Percentiles rank a stretch among this genome's conserved stretches.
Conservation (phyloP, 2,329 filamentous ascomycete genomes). For the Pseudodiploospora longispora region DNA sequence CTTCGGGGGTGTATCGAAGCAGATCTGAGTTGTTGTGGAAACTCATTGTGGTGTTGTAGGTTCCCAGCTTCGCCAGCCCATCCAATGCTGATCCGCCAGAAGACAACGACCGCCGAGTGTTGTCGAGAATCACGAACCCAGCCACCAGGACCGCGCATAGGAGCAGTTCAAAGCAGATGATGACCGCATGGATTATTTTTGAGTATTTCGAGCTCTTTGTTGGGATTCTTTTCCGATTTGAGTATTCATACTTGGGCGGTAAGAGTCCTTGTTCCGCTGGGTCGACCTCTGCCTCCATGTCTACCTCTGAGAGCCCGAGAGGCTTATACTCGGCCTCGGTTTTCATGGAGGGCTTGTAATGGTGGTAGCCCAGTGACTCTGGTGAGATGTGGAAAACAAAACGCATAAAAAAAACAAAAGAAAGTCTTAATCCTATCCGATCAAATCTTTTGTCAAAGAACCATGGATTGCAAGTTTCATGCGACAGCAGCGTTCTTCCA, state of each 20-base stretch:
- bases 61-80: not conserved
- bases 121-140: not conserved
- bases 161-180: slow-evolving; percentile 1
- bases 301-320: not conserved
- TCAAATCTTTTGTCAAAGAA: too few species aligned
- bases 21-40: too few species aligned
- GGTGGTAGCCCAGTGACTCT: not conserved
- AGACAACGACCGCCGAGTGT: not conserved
- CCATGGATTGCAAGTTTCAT: too few species aligned
- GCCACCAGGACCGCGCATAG: not conserved
- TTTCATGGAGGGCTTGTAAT: not conserved
- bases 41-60: too few species aligned
- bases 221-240: too few species aligned
- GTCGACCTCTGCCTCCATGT: not conserved
- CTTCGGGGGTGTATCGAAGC: not conserved
- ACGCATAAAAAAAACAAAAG: too few species aligned
- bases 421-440: too few species aligned
- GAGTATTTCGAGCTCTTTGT: too few species aligned
- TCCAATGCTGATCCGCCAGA: not conserved
- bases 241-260: too few species aligned
- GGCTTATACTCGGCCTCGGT: slow-evolving; percentile 3
- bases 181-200: too few species aligned
- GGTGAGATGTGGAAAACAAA: not conserved
- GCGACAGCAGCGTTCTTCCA: too few species aligned
- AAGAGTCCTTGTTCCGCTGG: not conserved